These are phyloP conservation scores for Macrophomina tecta DNA, from an alignment of 2,329 filamentous ascomycete species.

Conservation along the genomic window DNA sequence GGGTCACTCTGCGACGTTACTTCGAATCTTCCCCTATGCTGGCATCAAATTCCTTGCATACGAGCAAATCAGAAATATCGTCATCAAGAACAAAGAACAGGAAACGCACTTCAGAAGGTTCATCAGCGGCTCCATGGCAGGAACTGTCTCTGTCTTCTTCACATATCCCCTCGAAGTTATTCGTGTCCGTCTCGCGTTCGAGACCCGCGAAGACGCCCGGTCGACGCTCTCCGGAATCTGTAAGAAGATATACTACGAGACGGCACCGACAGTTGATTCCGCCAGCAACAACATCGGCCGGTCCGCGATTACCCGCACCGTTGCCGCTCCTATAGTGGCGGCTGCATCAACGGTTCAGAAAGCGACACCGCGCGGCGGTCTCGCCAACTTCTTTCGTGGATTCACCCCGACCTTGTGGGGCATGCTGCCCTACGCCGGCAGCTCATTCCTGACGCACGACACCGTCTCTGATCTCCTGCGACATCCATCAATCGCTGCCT, in stretches of 20 bases:
- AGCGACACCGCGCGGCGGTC: constrained; percentile 67
- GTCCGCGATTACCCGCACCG: constrained; percentile 49
- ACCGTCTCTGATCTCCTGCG: constrained; percentile 85
- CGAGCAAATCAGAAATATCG: constrained; percentile 83
- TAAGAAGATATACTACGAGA: constrained; percentile 83
- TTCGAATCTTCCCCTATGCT: constrained; percentile 96
- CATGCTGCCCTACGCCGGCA: constrained; percentile 96
- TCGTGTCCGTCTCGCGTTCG: constrained; percentile 89
- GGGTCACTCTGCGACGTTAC: constrained; percentile 89
- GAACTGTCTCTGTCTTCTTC: constrained; percentile 90
- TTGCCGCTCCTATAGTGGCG: constrained; percentile 48
- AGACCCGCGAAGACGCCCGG: constrained; percentile 77
- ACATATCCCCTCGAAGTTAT: constrained; percentile 96
- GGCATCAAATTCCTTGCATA: constrained; percentile 98
- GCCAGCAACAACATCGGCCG: constrained; percentile 29
- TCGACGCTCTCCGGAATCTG: constrained; percentile 79
- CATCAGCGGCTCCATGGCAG: constrained; percentile 74
- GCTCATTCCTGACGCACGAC: constrained; percentile 95
- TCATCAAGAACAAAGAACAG: constrained; percentile 74
- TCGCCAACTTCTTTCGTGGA: constrained; percentile 93
- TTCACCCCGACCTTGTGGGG: constrained; percentile 89
- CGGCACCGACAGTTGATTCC: constrained; percentile 39
- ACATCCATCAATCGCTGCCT: constrained; percentile 67
- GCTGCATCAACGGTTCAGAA: constrained; percentile 54
- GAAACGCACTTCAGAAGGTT: constrained; percentile 83